phyloP scores from a whole-genome alignment of 2,329 filamentous ascomycete species.

The Nakataea oryzae region DNA sequence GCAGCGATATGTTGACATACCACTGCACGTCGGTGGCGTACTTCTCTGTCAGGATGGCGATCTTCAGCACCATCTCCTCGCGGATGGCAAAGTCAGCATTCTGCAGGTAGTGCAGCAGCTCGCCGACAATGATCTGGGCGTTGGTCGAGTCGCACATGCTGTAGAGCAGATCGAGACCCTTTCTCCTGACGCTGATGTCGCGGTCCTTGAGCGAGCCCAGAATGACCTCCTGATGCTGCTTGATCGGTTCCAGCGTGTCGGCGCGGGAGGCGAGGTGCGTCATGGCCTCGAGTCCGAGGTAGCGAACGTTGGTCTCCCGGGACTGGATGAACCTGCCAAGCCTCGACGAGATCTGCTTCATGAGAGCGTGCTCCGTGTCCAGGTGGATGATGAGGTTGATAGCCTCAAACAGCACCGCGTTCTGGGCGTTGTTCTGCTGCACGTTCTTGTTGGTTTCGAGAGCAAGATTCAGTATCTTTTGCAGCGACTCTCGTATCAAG shows the following conservation, averaged over 20 bases:
- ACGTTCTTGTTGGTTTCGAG: conserved; percentile 96
- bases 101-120: conserved; percentile 88
- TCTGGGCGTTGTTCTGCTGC: conserved; percentile 98
- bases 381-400: conserved; percentile 98
- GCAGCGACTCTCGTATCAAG: conserved; percentile 83
- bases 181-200: conserved; percentile 93
- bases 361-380: conserved; percentile 85
- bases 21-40: conserved; percentile 98
- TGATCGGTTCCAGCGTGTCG: conserved; percentile 92
- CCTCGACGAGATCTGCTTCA: conserved; percentile 89
- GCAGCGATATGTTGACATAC: conserved; percentile 96
- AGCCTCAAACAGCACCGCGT: conserved; percentile 93
- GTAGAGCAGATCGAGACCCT: conserved; percentile 91
- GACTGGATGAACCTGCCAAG: conserved; percentile 95
- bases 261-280: conserved; percentile 90
- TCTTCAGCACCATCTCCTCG: conserved; percentile 98
- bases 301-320: conserved; percentile 92
- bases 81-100: conserved; percentile 96
- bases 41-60: conserved; percentile 95
- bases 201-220: conserved; percentile 87
- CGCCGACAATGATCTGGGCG: conserved; percentile 83
- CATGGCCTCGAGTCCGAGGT: conserved; percentile 94
- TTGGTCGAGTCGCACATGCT: conserved; percentile 99
- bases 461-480: conserved; percentile 82
- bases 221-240: conserved; percentile 95